Percentiles rank a stretch among this genome's conserved stretches.
phyloP scores from a whole-genome alignment of 257 asterid species.

The Solanum arcanum region DNA sequence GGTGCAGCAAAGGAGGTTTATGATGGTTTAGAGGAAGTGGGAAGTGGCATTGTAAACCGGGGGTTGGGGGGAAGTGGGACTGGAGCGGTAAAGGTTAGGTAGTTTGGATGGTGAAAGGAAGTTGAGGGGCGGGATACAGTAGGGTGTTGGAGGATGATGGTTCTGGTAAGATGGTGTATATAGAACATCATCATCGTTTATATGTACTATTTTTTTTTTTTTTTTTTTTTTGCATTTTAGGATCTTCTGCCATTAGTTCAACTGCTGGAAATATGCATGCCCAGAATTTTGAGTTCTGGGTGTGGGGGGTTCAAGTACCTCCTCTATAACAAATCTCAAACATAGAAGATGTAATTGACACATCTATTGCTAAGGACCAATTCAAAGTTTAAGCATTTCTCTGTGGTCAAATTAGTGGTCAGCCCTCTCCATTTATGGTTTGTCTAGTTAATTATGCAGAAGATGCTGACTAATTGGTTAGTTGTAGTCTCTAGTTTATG shows the following conservation, averaged over 20 bases:
- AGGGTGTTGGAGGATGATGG: not conserved
- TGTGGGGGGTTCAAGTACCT: not conserved
- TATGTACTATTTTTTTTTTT: not conserved
- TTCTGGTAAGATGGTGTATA: not conserved
- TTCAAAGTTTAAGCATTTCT: not conserved
- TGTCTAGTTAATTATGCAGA: not conserved
- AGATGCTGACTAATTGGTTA: not conserved
- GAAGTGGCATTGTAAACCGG: not conserved
- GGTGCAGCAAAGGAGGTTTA: not conserved
- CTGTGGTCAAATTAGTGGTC: not conserved
- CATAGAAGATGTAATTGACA: not conserved
- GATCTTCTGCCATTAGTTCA: not conserved
- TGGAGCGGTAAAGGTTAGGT: not conserved
- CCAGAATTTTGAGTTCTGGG: not conserved
- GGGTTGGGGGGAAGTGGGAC: not conserved
- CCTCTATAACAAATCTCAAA: not conserved
- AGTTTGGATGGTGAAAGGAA: not conserved
- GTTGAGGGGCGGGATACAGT: not conserved
- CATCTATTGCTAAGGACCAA: not conserved
- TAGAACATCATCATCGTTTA: not conserved
- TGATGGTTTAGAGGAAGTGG: not conserved
- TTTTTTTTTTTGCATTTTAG: not conserved
- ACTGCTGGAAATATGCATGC: not conserved
- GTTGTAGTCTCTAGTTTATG: not conserved
- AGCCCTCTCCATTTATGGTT: not conserved